These are phyloP conservation scores for Pseudozyma sp. DNA, from an alignment of 1,284 basidiomycete genomes.

Conservation along the genomic window DNA sequence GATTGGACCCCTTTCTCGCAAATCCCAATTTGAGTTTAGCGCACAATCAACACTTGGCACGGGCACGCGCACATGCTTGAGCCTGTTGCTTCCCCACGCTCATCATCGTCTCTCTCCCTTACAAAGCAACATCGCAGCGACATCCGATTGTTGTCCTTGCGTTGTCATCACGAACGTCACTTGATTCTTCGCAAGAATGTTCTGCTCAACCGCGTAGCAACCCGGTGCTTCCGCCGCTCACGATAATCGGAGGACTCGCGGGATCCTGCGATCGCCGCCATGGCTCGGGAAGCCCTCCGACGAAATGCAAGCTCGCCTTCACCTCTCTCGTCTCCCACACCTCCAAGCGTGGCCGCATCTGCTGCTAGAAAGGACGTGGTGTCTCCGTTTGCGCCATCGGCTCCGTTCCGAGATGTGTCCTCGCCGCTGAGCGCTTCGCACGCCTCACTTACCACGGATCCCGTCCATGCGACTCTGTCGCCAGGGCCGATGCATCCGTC, in stretches of 20 bases:
- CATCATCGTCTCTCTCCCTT: no score
- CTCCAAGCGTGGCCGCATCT: conserved; percentile 24
- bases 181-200: no score
- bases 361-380: conserved; percentile 21
- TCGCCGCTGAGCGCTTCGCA: conserved; percentile 35
- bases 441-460: conserved; percentile 34
- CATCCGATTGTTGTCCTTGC: no score
- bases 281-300: conserved; percentile 25
- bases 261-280: conserved; percentile 1
- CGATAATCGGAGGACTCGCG: neutral
- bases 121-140: no score
- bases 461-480: conserved; percentile 32
- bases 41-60: no score
- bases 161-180: no score
- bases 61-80: no score
- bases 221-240: no score
- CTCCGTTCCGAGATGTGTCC: conserved; percentile 28
- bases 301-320: conserved; percentile 34
- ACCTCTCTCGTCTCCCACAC: conserved; percentile 30
- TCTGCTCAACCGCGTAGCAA: no score
- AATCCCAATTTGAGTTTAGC: no score
- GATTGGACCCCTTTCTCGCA: no score
- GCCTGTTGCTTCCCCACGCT: no score
- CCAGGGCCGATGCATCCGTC: conserved; percentile 28
- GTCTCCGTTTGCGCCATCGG: conserved; percentile 21